Conservation (phyloP, 2,329 filamentous ascomycete species). For the Cadophora luteo-olivacea region DNA sequence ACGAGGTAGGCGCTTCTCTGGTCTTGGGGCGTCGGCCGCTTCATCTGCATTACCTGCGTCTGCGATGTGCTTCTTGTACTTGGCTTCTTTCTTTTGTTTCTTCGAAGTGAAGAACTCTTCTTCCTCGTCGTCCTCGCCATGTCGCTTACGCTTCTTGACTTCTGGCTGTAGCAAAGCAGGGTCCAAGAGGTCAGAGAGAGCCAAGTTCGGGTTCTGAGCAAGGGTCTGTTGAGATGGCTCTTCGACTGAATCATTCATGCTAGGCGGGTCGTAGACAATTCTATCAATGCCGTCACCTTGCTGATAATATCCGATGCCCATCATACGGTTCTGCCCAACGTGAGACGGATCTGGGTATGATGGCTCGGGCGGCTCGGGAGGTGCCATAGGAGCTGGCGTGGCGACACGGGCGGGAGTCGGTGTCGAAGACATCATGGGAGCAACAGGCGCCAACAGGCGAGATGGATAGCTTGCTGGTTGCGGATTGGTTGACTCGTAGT, state of each 20-base stretch:
- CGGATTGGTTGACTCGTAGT: constrained; percentile 30
- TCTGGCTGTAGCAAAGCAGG: constrained; percentile 26
- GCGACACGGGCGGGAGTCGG: constrained; percentile 20
- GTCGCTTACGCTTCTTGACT: constrained; percentile 36
- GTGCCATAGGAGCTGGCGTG: constrained; percentile 26
- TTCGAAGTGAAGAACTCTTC: constrained; percentile 41
- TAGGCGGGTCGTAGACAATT: constrained; percentile 43
- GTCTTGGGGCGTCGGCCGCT: constrained; percentile 1
- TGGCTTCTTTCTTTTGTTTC: constrained; percentile 32
- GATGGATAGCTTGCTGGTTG: constrained; percentile 35
- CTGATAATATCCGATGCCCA: constrained; percentile 44
- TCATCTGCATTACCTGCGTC: constrained; percentile 8
- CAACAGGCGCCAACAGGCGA: constrained; percentile 34
- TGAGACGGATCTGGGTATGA: constrained; percentile 39
- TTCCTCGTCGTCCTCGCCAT: constrained; percentile 34
- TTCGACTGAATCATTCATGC: constrained; percentile 27
- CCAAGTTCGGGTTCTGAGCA: constrained; percentile 33
- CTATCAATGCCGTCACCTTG: constrained; percentile 39
- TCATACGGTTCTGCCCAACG: constrained; percentile 38
- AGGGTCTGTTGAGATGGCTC: constrained; percentile 21
- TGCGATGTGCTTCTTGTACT: constrained; percentile 27
- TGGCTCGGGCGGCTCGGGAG: constrained; percentile 27
- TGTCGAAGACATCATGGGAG: constrained; percentile 32
- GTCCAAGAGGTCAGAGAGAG: constrained; percentile 38
- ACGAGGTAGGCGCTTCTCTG: constrained; percentile 33